Evolutionary conservation across 176 grass and related monocot species (phyloP), one percentile per base, ranked within the genome.

Genomic region (Secale cereale): DNA sequence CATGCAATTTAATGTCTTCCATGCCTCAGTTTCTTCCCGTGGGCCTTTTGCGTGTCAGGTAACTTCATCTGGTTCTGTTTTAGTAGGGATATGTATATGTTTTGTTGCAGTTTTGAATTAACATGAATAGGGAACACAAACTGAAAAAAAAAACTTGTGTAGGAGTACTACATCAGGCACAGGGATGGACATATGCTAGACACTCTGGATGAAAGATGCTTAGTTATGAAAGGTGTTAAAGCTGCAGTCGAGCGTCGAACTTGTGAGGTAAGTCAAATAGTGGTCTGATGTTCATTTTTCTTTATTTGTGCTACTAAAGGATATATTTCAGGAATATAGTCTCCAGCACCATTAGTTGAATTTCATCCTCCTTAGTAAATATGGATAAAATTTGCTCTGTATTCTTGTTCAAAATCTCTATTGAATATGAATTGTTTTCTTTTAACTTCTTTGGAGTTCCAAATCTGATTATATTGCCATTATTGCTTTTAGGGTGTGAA

Each of bases 131-230:
- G 20, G 54, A n/a, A 59, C 54, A 22, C 54, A 59, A 59, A 22
- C 54, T 59, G 46, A 22, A 6, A 4, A 7, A 10, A 45, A 17
- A 0, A 35, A 86, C 79, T 70, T 40, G 81, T 76, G 54, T 26
- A 88, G 90, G 90, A 92, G 33, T 92, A 88, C 76, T 92, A 88
- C 82, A 86, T 92, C 26, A 72, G 86, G 64, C 83, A 89, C 86
- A 89, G 86, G 74, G 78, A 92, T 86, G 90, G 90, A n/a, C 56
- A 77, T 12, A 65, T 77, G 12, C 57, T 92, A 36, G 83, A 86
- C 32, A 85, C 63, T 83, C 29, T 43, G 25, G 72, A 83, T 60
- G 86, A 92, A 43, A 82, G 41, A 7, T 83, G 82, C 63, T 48
- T 77, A 26, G 65, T 86, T 80, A 57, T 88, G 28, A 92, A 92